Evolutionary conservation across 768 basidiomycete genomes (phyloP).

Genomic region (Scleroderma citrinum): DNA sequence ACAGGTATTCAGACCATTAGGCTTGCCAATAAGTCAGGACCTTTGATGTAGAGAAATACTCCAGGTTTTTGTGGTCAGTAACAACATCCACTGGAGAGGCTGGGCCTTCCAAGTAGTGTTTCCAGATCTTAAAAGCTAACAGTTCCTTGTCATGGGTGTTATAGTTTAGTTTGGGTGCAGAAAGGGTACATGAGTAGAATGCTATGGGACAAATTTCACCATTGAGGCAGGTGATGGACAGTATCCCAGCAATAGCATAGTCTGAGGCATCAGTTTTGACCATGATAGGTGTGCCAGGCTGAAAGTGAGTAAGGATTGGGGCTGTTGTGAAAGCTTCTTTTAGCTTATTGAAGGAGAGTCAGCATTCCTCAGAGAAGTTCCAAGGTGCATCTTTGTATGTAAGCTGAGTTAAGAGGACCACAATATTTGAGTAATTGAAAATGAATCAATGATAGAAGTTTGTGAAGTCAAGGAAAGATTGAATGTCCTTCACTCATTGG

Average conservation of each 20-base stretch:
- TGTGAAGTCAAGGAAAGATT: constrained; percentile 38
- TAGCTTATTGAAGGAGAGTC: constrained; percentile 24
- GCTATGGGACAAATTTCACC: constrained; percentile 25
- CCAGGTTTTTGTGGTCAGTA: constrained; percentile 21
- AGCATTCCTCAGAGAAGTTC: not conserved
- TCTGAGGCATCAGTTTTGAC: not conserved
- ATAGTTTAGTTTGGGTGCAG: constrained; percentile 35
- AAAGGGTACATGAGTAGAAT: constrained; percentile 23
- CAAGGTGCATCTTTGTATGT: constrained; percentile 17
- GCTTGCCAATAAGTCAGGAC: constrained; percentile 15
- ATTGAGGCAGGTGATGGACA: not conserved
- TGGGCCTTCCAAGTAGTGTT: constrained; percentile 4
- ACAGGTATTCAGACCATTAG: constrained; percentile 33
- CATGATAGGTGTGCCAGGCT: not conserved
- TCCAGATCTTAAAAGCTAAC: not conserved
- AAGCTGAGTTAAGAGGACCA: constrained; percentile 23
- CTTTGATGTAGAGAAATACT: constrained; percentile 9
- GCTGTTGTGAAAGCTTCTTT: not conserved
- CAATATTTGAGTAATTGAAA: constrained; percentile 28
- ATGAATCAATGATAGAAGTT: constrained; percentile 44
- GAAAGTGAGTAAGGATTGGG: not conserved
- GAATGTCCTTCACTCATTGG: constrained; percentile 25
- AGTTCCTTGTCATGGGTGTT: constrained; percentile 27
- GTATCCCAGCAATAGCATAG: not conserved
- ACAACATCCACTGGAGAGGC: constrained; percentile 10